Evolutionary conservation across 495 filamentous ascomycete species (phyloP).

Genomic region (Neurospora sp.): DNA sequence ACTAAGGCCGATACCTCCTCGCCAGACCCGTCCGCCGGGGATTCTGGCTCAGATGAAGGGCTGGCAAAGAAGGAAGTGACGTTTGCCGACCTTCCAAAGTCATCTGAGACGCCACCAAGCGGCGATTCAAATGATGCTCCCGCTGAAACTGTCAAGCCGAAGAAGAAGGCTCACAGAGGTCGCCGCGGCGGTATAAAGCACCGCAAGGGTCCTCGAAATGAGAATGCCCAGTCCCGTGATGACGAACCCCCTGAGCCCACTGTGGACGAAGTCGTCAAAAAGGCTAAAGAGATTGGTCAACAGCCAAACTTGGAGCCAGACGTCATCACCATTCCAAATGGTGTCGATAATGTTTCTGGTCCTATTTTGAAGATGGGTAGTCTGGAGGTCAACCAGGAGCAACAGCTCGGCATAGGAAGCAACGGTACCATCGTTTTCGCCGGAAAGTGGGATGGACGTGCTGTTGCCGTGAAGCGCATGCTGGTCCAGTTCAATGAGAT

Average conservation of each 20-base stretch:
- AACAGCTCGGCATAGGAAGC: slow-evolving; percentile 68
- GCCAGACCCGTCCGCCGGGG: background rate
- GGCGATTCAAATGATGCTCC: slow-evolving; percentile 25
- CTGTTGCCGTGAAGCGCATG: slow-evolving; percentile 96
- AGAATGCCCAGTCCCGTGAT: slow-evolving; percentile 32
- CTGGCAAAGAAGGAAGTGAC: background rate
- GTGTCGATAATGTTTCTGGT: slow-evolving; percentile 45
- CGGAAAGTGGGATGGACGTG: slow-evolving; percentile 79
- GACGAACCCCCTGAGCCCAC: slow-evolving; percentile 25
- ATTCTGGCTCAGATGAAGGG: background rate
- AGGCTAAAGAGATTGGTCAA: slow-evolving; percentile 34
- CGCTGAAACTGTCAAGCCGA: slow-evolving; percentile 38
- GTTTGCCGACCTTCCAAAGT: slow-evolving; percentile 5
- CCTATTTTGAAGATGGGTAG: slow-evolving; percentile 59
- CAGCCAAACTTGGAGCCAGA: slow-evolving; percentile 48
- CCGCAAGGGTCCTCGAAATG: slow-evolving; percentile 41
- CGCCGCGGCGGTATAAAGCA: slow-evolving; percentile 71
- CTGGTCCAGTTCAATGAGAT: slow-evolving; percentile 90
- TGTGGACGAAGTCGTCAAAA: slow-evolving; percentile 34
- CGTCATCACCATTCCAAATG: slow-evolving; percentile 36
- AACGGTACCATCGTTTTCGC: slow-evolving; percentile 80
- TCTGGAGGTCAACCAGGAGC: slow-evolving; percentile 61
- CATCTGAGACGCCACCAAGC: background rate
- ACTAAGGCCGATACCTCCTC: background rate
- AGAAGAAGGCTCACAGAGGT: slow-evolving; percentile 77